Evolutionary conservation across 2,329 filamentous ascomycete genomes (phyloP).

Genomic region (Alternaria arborescens): DNA sequence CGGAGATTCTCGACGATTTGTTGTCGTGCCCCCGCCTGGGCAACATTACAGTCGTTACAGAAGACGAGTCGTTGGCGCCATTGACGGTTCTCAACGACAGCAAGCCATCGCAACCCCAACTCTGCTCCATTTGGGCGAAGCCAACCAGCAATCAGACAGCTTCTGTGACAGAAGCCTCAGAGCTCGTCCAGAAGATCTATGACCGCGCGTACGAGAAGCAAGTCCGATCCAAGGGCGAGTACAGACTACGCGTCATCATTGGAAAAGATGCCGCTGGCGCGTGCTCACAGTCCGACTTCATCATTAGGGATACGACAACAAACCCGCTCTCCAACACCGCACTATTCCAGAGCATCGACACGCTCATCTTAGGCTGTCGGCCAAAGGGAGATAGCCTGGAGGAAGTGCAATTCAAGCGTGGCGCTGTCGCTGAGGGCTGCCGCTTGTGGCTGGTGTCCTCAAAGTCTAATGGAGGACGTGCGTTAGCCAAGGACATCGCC

Average conservation of each 20-base stretch:
- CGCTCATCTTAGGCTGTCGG: constrained; percentile 46
- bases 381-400: constrained; percentile 48
- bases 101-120: constrained; percentile 38
- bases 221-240: constrained; percentile 44
- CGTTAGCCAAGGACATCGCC: constrained; percentile 48
- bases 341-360: constrained; percentile 42
- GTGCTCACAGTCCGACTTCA: constrained; percentile 37
- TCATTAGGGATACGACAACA: constrained; percentile 40
- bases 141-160: constrained; percentile 32
- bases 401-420: constrained; percentile 51
- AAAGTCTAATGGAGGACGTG: constrained; percentile 43
- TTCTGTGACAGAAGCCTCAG: constrained; percentile 34
- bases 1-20: constrained; percentile 47
- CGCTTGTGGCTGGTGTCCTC: constrained; percentile 47
- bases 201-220: constrained; percentile 48
- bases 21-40: constrained; percentile 44
- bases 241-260: constrained; percentile 37
- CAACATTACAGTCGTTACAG: constrained; percentile 47
- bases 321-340: constrained; percentile 27
- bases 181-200: constrained; percentile 46
- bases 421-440: constrained; percentile 38
- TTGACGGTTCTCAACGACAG: constrained; percentile 37
- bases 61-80: constrained; percentile 43
- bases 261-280: constrained; percentile 37
- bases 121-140: constrained; percentile 50